These are phyloP conservation scores for Alternaria tenuissima DNA, from an alignment of 2,329 filamentous ascomycete species.

Conservation along the genomic window DNA sequence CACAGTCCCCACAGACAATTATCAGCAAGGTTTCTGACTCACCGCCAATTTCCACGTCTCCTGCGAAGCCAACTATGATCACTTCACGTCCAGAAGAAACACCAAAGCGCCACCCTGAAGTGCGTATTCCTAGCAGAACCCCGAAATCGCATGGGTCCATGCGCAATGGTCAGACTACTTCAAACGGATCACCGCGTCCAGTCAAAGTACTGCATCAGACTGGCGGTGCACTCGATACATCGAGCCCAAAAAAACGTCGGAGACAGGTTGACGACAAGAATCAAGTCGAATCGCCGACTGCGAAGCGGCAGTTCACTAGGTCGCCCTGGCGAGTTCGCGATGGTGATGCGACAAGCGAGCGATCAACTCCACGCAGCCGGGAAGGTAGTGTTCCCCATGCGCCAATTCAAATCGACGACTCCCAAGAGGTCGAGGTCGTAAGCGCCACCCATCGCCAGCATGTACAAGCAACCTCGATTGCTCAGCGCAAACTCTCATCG, in stretches of 20 bases:
- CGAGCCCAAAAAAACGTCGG: constrained; percentile 12
- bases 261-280: constrained; percentile 3
- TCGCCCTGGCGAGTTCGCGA: not conserved
- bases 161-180: not conserved
- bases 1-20: not conserved
- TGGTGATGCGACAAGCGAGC: not conserved
- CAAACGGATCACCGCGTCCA: not conserved
- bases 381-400: constrained; percentile 24
- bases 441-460: not conserved
- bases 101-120: constrained; percentile 15
- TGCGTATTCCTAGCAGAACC: constrained; percentile 12
- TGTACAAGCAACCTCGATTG: not conserved
- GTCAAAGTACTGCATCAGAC: not conserved
- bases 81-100: not conserved
- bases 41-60: not conserved
- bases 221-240: not conserved
- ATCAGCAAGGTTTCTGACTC: constrained; percentile 9
- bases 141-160: constrained; percentile 1
- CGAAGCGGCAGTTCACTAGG: constrained; percentile 5
- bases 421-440: constrained; percentile 26
- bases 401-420: constrained; percentile 40
- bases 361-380: not conserved
- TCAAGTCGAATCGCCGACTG: not conserved
- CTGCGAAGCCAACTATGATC: not conserved
- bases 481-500: not conserved